These are phyloP conservation scores for Beauveria australis DNA, from an alignment of 2,329 filamentous ascomycete genomes.

Conservation along the genomic window DNA sequence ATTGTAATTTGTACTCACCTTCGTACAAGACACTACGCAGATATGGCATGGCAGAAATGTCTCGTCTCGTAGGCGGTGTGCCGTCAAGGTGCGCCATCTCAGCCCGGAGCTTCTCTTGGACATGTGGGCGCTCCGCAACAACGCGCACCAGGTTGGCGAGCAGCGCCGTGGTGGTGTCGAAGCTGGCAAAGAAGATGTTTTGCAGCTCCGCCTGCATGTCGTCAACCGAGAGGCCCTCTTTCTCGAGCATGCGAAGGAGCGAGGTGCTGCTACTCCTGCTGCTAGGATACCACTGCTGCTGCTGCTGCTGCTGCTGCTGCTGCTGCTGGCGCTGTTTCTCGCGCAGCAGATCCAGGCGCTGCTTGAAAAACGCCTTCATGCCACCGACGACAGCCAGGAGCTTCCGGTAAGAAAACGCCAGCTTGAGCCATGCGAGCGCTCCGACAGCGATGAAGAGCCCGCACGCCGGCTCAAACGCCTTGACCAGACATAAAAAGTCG, in stretches of 20 bases:
- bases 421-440: constrained; percentile 1
- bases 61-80: background rate
- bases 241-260: constrained; percentile 3
- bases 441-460: constrained; percentile 7
- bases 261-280: background rate
- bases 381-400: background rate
- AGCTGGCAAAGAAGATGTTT: constrained; percentile 12
- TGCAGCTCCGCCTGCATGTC: constrained; percentile 9
- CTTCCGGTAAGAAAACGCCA: background rate
- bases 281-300: background rate
- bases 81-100: background rate
- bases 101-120: background rate
- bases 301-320: background rate
- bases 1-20: background rate
- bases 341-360: constrained; percentile 3
- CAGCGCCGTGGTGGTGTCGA: constrained; percentile 6
- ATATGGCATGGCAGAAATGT: constrained; percentile 2
- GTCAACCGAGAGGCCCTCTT: background rate
- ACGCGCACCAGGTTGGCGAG: constrained; percentile 5
- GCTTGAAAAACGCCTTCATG: constrained; percentile 10
- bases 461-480: constrained; percentile 5
- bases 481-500: constrained; percentile 3
- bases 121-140: background rate
- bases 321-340: background rate
- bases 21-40: constrained; percentile 5